A percentile compares a stretch with the other conserved stretches of the same genome.
These are phyloP conservation scores for Lactarius deliciosus DNA, from an alignment of 768 basidiomycete genomes.

Conservation along the genomic window DNA sequence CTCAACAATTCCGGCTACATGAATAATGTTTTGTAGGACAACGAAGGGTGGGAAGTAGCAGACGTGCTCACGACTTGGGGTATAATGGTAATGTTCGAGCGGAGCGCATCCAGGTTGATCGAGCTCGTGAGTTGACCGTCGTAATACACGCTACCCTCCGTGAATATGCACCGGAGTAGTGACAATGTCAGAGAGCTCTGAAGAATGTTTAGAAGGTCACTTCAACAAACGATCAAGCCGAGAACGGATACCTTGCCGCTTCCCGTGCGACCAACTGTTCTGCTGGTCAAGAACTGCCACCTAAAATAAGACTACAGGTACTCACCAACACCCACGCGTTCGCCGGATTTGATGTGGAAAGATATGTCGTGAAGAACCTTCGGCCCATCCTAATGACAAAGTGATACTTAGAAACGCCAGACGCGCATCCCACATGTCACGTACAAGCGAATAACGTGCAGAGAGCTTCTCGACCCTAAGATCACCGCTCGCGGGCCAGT, in stretches of 20 bases:
- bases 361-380: constrained; percentile 53
- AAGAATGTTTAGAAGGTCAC: no score
- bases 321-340: constrained; percentile 56
- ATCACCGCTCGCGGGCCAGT: constrained; percentile 61
- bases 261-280: constrained; percentile 57
- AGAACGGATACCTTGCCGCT: constrained; percentile 45
- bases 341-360: constrained; percentile 54
- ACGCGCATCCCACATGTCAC: constrained; percentile 39
- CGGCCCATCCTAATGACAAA: constrained; percentile 45
- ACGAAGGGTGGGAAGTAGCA: neutral
- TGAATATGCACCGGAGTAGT: constrained; percentile 53
- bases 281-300: constrained; percentile 5
- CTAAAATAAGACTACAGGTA: neutral
- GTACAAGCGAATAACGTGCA: constrained; percentile 46
- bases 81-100: constrained; percentile 57
- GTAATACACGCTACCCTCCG: constrained; percentile 51
- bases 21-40: constrained; percentile 16
- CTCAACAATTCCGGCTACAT: constrained; percentile 50
- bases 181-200: constrained; percentile 53
- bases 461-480: constrained; percentile 52
- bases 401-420: constrained; percentile 39
- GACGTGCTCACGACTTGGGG: constrained; percentile 48
- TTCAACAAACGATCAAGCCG: constrained; percentile 19
- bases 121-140: constrained; percentile 47
- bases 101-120: constrained; percentile 53